Base-by-base conservation (phyloP, 192 early-diverging fungal genomes). In the Backusella psychrophila region DNA sequence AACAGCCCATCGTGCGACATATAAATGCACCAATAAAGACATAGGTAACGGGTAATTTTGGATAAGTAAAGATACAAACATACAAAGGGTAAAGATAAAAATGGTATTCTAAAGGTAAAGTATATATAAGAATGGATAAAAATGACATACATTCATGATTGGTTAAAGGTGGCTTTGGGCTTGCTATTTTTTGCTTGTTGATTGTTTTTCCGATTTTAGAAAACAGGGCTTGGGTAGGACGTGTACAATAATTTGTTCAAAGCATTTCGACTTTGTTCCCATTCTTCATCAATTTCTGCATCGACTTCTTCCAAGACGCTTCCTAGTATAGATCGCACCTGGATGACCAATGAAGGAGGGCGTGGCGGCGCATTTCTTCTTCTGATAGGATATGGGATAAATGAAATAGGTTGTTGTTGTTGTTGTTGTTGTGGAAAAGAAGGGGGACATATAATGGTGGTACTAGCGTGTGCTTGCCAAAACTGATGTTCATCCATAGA, bases 401-500 rank as follows among this genome's bases (percentile, higher is more conserved):
- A n/a, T 39, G 12, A 26, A 26, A 42, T 44, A 3, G 69, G 4
- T 0, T 39, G 36, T 21, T 36, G 21, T 31, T 31, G 41, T 42
- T 42, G 41, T 42, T 42, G 41, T 42, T 42, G 52, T 53, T 53
- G 52, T 21, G 17, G n/a, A 53, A 53, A 21, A 53, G 66, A 53
- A 21, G 35, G 69, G 3, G 69, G 69, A 4, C 38, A 35, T 23
- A 70, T 70, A 17, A 70, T 44, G 11, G 69, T 70, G 9, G 41
- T 44, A 46, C 69, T 70, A 29, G 69, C 19, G 39, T 70, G 69
- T 29, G 26, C 69, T 42, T 70, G 69, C 69, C 69, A 70, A 44
- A 70, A 70, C 9, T 68, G 66, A 68, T 68, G 66, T 68, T 68
- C 66, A 6, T 68, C 66, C 17, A 53, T 53, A 8, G 52, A 53